Evolutionary conservation across 1,284 basidiomycete genomes (phyloP), one percentile per base, ranked within the genome.

Genomic region (Heterobasidion occidentale): DNA sequence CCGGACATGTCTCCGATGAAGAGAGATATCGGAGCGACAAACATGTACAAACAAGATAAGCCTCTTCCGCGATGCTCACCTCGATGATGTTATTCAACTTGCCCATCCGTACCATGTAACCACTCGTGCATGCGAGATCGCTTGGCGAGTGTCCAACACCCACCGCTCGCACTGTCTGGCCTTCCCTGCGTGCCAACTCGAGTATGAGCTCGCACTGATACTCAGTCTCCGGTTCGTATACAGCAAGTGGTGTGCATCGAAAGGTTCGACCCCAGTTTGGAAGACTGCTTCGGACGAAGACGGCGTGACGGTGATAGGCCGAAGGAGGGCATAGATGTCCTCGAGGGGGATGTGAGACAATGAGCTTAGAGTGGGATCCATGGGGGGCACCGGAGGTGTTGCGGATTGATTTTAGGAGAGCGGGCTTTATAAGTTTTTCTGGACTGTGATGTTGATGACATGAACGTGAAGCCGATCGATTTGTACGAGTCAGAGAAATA

Each of bases 121-220:
- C 92, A 55, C 76, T 79, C 0, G 92, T 94, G 71, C 92, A 96
- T 0, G 90, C 88, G 53, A 98, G 77, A 73, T 98, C 96, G 67
- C 87, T 91, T 9, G 96, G 97, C 60, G 88, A 92, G 73, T 98
- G 96, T 0, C 94, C 94, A 9, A 93, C 84, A 9, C 95, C 96
- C 34, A 88, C 88, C 0, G 92, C 90, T 56, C 94, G 84, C 44
- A 98, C 77, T 35, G 80, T 78, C 61, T 81, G 83, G 11, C 79
- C 75, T 65, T 92, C 83, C 48, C 90, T 75, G 12, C 88, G 77
- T 0, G 94, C 94, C 27, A 94, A 83, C 70, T 94, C 93, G 36
- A 99, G 77, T 49, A 96, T 78, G 61, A 85, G 79, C 47, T 81
- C 78, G 65, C 92, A 92, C 56, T 98, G 80, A 59, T 80, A 71